phyloP scores from a whole-genome alignment of 2,329 filamentous ascomycete genomes.

The Chaetomium strumarium region DNA sequence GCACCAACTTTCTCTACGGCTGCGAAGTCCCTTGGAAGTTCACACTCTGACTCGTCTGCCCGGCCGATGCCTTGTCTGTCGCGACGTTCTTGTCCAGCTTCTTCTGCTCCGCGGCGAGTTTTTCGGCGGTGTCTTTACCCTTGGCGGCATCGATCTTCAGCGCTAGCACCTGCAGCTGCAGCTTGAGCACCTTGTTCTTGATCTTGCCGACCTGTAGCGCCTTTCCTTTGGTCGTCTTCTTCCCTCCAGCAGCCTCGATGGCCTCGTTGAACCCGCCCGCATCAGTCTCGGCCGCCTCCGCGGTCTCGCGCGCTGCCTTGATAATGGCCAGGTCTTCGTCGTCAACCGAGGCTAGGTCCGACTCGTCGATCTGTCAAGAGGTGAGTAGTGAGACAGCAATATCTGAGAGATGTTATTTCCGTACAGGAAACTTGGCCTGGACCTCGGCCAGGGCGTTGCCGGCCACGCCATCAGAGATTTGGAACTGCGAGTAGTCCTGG shows the following conservation, averaged over 20 bases:
- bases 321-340: constrained; percentile 45
- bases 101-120: constrained; percentile 41
- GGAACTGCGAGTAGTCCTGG: constrained; percentile 37
- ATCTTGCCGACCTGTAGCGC: constrained; percentile 51
- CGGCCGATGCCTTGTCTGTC: constrained; percentile 31
- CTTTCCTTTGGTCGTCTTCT: constrained; percentile 32
- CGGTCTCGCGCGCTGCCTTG: constrained; percentile 41
- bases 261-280: constrained; percentile 49
- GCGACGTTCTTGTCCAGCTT: constrained; percentile 51
- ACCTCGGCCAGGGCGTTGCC: constrained; percentile 50
- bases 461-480: constrained; percentile 44
- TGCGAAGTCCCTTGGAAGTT: constrained; percentile 29
- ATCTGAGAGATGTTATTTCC: constrained; percentile 6
- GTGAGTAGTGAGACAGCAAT: not conserved
- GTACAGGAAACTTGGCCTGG: constrained; percentile 48
- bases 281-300: constrained; percentile 48
- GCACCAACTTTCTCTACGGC: constrained; percentile 1
- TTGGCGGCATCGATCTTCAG: constrained; percentile 48
- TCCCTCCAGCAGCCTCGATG: constrained; percentile 40
- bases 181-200: constrained; percentile 57
- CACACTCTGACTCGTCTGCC: constrained; percentile 33
- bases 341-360: constrained; percentile 36
- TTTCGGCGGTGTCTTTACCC: constrained; percentile 36
- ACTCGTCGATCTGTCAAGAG: constrained; percentile 35
- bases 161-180: constrained; percentile 46